phyloP scores from a whole-genome alignment of 2,329 filamentous ascomycete genomes.

The Zasmidium cellare region DNA sequence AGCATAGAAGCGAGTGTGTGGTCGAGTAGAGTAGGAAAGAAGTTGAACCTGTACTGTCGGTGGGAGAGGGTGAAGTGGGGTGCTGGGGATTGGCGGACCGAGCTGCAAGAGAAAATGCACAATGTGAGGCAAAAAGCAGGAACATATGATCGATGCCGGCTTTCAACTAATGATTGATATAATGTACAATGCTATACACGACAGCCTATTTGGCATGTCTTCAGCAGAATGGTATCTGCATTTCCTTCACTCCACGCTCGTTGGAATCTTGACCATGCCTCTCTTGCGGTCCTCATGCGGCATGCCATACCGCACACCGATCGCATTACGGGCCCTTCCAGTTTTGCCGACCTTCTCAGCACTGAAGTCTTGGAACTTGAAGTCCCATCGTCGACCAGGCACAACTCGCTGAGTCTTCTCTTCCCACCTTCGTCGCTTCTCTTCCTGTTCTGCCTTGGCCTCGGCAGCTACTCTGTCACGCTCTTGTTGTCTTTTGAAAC shows the following conservation, averaged over 20 bases:
- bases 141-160: background rate
- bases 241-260: constrained; percentile 49
- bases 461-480: constrained; percentile 31
- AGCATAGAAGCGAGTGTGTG: background rate
- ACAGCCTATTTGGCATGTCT: background rate
- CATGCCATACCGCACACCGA: constrained; percentile 62
- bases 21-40: background rate
- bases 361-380: constrained; percentile 60
- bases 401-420: constrained; percentile 46
- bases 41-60: background rate
- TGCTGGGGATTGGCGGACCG: constrained; percentile 2
- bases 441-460: constrained; percentile 39
- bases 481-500: constrained; percentile 45
- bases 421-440: constrained; percentile 46
- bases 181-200: background rate
- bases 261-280: constrained; percentile 64
- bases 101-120: background rate
- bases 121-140: background rate
- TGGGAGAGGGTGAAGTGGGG: constrained; percentile 8
- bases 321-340: constrained; percentile 54
- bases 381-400: constrained; percentile 57
- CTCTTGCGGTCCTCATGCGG: constrained; percentile 64
- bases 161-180: background rate
- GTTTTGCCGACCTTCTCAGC: constrained; percentile 56
- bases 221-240: no score